These are phyloP conservation scores for Cystofilobasidium capitatum DNA, from an alignment of 768 basidiomycete genomes.

Conservation along the genomic window DNA sequence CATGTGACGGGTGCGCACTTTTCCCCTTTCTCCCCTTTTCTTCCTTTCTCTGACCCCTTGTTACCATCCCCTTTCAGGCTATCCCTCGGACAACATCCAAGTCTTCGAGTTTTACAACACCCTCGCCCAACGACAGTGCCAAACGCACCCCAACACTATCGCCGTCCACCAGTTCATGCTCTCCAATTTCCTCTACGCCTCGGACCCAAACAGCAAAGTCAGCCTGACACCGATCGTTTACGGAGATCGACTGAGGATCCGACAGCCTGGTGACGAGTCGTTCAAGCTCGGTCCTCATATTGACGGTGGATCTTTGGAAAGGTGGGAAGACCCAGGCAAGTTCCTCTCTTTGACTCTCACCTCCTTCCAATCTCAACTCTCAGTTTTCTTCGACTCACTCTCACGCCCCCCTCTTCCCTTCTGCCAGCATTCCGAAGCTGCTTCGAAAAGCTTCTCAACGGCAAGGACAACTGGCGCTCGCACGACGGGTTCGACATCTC, in stretches of 20 bases:
- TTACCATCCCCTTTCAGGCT: conserved; percentile 46
- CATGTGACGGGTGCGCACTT: conserved; percentile 45
- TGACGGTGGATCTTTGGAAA: conserved; percentile 65
- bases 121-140: conserved; percentile 53
- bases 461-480: conserved; percentile 47
- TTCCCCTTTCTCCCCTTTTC: background rate
- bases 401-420: background rate
- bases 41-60: background rate
- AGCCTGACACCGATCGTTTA: conserved; percentile 20
- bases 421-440: conserved; percentile 38
- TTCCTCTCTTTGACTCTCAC: conserved; percentile 36
- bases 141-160: conserved; percentile 55
- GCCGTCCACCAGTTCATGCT: conserved; percentile 50
- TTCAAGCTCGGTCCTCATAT: conserved; percentile 59
- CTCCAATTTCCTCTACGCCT: conserved; percentile 53
- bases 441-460: conserved; percentile 54
- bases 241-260: conserved; percentile 52
- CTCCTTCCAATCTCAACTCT: conserved; percentile 30
- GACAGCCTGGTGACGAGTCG: conserved; percentile 58
- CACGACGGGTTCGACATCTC: conserved; percentile 61
- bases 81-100: conserved; percentile 58
- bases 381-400: conserved; percentile 46
- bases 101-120: conserved; percentile 68
- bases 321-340: conserved; percentile 37
- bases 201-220: conserved; percentile 37